Base-by-base conservation (phyloP, 768 basidiomycete genomes). In the Kwoniella newhampshirensis region DNA sequence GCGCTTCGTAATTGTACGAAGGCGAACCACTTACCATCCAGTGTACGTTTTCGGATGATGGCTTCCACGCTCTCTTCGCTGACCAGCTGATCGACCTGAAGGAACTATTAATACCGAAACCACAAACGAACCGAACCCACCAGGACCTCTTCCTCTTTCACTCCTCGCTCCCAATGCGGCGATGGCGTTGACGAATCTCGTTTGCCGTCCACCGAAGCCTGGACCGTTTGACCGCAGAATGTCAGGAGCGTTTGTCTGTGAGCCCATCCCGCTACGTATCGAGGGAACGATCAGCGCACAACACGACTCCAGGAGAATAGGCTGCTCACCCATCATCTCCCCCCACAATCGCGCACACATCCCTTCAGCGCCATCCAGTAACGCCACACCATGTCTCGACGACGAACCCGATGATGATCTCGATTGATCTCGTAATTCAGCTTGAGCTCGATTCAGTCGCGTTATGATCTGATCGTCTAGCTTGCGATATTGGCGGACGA, bases 381-480 rank as follows among this genome's bases (percentile, higher is more conserved):
- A 28, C 5, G 17, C 35, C 9, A 41, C 43, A 45, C 48, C 30
- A 28, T 47, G 50, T 9, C 37, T 15, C 15, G 39, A 45, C 36
- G 58, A 51, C 27, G 40, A 50, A 28, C 36, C 63, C n/a, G 41
- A 52, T 61, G n/a, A 25, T 7, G 26, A 50, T 18, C 61, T 36
- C 32, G 52, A 52, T 54, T 66, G 59, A 65, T 76, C 75, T 53
- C 75, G 57, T 20, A 71, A 42, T 51, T 73, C 69, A 1, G 75
- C 75, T 49, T 64, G 65, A 0, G 75, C 71, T 32, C 75, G 61
- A 54, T 76, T 76, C 13, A 76, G 53, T 17, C 74, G 54, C 2
- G 62, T 68, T 37, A 75, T 75, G 36, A 75, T 68, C 56, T 73
- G 71, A 60, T 76, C 75, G 55, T 76, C 75, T 4, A 76, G 54